These are phyloP conservation scores for Rhynchospora breviuscula DNA, from an alignment of 176 grass and related monocot genomes.

Conservation along the genomic window DNA sequence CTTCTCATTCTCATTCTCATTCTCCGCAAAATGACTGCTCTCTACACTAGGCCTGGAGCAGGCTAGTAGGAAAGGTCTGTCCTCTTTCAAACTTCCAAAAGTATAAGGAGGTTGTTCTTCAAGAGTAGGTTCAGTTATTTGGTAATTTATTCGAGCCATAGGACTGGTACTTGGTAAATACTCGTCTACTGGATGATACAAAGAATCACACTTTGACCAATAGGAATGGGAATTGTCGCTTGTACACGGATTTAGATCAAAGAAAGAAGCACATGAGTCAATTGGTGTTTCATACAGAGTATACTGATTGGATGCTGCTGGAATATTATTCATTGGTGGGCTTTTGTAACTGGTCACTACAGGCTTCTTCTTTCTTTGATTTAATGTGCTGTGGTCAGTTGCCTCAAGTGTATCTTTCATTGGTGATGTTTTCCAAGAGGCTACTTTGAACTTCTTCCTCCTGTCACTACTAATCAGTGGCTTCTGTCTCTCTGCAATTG, in stretches of 20 bases:
- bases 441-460: constrained; percentile 37
- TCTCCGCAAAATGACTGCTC: constrained; percentile 32
- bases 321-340: constrained; percentile 26
- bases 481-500: background rate
- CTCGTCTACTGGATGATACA: constrained; percentile 33
- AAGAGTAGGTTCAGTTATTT: background rate
- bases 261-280: constrained; percentile 28
- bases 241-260: constrained; percentile 38
- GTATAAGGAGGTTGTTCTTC: constrained; percentile 26
- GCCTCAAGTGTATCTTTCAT: constrained; percentile 34
- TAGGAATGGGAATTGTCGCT: constrained; percentile 18
- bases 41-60: constrained; percentile 33
- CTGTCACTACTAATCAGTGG: constrained; percentile 20
- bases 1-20: constrained; percentile 39
- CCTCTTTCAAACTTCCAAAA: constrained; percentile 31
- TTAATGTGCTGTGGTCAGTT: constrained; percentile 7
- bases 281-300: constrained; percentile 29
- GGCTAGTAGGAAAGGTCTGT: constrained; percentile 28
- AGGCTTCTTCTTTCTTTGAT: constrained; percentile 40
- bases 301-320: constrained; percentile 34
- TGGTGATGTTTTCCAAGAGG: constrained; percentile 22
- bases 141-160: constrained; percentile 14
- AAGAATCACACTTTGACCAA: background rate
- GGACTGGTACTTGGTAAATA: constrained; percentile 29
- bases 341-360: constrained; percentile 19